Evolutionary conservation across 495 filamentous ascomycete genomes (phyloP).

Genomic region (Hypomontagnella monticulosa): DNA sequence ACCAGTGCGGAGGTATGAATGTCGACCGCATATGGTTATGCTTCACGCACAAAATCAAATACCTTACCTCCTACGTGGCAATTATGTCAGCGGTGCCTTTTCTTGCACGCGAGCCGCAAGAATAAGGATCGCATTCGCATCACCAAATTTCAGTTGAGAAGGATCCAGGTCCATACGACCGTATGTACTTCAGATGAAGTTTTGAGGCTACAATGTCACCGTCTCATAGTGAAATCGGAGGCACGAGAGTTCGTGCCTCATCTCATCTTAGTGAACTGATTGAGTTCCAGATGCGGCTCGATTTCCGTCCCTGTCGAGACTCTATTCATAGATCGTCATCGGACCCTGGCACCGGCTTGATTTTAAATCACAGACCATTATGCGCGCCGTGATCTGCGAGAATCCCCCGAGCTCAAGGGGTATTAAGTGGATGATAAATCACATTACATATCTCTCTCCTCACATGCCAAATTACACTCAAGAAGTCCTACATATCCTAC

Average conservation of each 20-base stretch:
- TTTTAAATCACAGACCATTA: conserved; percentile 30
- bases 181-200: conserved; percentile 19
- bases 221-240: conserved; percentile 28
- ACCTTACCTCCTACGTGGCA: conserved; percentile 9
- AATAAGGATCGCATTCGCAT: not conserved
- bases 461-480: not conserved
- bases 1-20: conserved; percentile 29
- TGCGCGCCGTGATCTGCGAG: conserved; percentile 27
- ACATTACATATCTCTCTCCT: conserved; percentile 9
- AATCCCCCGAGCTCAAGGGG: conserved; percentile 11
- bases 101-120: conserved; percentile 13
- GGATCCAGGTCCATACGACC: conserved; percentile 22
- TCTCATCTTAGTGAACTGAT: conserved; percentile 21
- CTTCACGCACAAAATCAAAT: conserved; percentile 28
- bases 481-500: conserved; percentile 2
- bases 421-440: conserved; percentile 4
- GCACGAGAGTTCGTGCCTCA: conserved; percentile 17
- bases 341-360: conserved; percentile 23
- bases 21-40: conserved; percentile 14
- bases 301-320: conserved; percentile 29
- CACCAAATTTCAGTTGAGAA: conserved; percentile 16
- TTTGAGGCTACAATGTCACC: conserved; percentile 37
- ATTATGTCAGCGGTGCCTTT: conserved; percentile 18
- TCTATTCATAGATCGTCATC: conserved; percentile 40
- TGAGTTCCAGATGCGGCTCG: conserved; percentile 38